Conservation (phyloP, 108 stramenopile species). For the Cyclotella baltica region DNA sequence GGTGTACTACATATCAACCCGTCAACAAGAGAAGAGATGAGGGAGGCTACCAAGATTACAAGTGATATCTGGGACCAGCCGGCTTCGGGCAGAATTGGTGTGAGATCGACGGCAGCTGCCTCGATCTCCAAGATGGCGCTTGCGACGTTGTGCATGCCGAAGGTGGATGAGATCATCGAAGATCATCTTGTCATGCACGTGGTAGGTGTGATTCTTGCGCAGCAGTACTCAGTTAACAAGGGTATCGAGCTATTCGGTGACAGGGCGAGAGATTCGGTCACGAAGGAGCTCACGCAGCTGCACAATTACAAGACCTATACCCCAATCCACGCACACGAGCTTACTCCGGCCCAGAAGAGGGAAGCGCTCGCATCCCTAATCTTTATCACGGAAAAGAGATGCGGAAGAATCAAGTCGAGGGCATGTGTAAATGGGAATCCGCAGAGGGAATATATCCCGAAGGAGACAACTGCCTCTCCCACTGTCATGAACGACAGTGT, state of each 20-base stretch:
- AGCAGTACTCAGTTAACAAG: background rate
- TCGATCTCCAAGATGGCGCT: background rate
- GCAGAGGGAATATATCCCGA: no score
- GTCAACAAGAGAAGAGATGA: background rate
- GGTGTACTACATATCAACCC: background rate
- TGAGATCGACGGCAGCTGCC: background rate
- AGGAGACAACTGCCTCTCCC: no score
- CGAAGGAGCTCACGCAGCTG: background rate
- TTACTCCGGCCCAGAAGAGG: background rate
- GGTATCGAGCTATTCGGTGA: background rate
- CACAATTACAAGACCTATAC: background rate
- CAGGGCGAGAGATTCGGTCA: background rate
- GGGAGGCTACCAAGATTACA: background rate
- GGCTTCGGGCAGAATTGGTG: background rate
- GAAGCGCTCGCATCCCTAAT: background rate
- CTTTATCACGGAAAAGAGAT: background rate
- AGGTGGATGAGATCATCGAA: background rate
- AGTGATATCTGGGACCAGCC: background rate
- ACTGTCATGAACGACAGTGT: conserved; percentile 2
- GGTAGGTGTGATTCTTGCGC: background rate
- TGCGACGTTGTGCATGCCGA: background rate
- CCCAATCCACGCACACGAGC: background rate
- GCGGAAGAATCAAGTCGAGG: background rate
- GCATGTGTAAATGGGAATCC: conserved; percentile 1
- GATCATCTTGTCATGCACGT: background rate